These are phyloP conservation scores for Diplodia intermedia DNA, from an alignment of 2,329 filamentous ascomycete species.

Conservation along the genomic window DNA sequence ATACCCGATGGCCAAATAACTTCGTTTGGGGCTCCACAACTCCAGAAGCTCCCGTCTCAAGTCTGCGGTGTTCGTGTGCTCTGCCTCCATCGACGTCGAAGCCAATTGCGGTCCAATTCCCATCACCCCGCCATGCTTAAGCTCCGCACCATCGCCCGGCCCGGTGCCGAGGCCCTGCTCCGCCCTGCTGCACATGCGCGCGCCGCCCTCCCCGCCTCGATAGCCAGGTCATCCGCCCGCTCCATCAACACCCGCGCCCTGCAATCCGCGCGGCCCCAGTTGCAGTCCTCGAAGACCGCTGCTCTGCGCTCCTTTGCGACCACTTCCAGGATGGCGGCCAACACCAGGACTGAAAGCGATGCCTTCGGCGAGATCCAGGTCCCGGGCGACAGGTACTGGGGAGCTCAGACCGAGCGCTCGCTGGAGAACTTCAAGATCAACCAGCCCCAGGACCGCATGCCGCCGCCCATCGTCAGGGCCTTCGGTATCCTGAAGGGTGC, in stretches of 20 bases:
- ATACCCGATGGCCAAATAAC: slow-evolving; percentile 26
- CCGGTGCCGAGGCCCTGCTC: slow-evolving; percentile 46
- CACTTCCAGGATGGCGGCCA: slow-evolving; percentile 46
- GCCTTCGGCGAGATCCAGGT: slow-evolving; percentile 98
- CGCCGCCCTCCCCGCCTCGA: slow-evolving; percentile 36
- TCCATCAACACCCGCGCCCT: slow-evolving; percentile 26
- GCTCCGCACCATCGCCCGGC: slow-evolving; percentile 45
- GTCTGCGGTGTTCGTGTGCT: slow-evolving; percentile 3
- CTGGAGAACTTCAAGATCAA: slow-evolving; percentile 99
- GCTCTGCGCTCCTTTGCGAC: slow-evolving; percentile 42
- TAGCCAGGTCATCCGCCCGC: slow-evolving; percentile 29
- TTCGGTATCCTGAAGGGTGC: slow-evolving; percentile 98
- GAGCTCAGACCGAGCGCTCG: slow-evolving; percentile 94
- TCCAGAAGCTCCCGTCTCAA: slow-evolving; percentile 24
- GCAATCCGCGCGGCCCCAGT: slow-evolving; percentile 18
- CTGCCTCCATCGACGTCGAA: slow-evolving; percentile 12
- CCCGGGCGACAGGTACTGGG: slow-evolving; percentile 94
- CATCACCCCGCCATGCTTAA: slow-evolving; percentile 38
- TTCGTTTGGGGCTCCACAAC: slow-evolving; percentile 27
- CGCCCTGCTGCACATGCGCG: slow-evolving; percentile 47
- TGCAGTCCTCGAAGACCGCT: slow-evolving; percentile 9
- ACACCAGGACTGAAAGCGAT: slow-evolving; percentile 86
- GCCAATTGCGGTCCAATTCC: slow-evolving; percentile 25
- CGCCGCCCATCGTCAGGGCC: slow-evolving; percentile 85
- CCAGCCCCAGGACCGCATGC: slow-evolving; percentile 98